Base-by-base conservation (phyloP, 1,139 yeast species). In the Pichia sp. region DNA sequence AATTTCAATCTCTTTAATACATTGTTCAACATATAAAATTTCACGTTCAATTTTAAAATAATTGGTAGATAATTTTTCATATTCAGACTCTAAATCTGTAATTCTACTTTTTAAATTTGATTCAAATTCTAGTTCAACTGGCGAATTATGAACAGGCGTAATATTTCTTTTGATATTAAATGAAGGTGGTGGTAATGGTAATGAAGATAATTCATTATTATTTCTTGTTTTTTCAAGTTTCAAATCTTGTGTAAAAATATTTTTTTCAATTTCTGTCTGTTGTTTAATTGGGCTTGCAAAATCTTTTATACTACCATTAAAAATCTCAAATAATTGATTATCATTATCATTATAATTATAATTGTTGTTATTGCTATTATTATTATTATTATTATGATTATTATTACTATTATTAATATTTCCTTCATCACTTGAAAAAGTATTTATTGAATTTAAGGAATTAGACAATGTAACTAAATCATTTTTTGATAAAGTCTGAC, bases 31-130 rank as follows among this genome's bases (percentile, higher is more conserved):
- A 35, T 61, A 62, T 11, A 52, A 51, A n/a, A 63, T 51, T 45
- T 63, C 67, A 35, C 51, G 54, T 39, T 54, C 57, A 8, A 63
- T 52, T 44, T 63, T 63, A 42, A 37, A 43, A 29, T 56, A 53
- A 40, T 55, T 58, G 2, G 27, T 35, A 8, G 53, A 53, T 25
- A 58, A 34, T 25, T 52, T 44, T 4, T 52, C 49, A 25, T 55
- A 44, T 39, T 49, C 38, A n/a, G 43, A 34, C 26, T 48, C 55
- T 33, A 58, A 38, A 12, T 51, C 50, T 10, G 40, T 40, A 23
- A 62, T 44, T 37, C 54, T 57, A 6, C 33, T n/a, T 16, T 49
- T 49, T 22, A 41, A 27, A 11, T 35, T 23, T 31, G 35, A 30
- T 10, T 42, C 41, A 4, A 53, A 50, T 22, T 10, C 26, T 12